Base-by-base conservation (phyloP, 1,284 basidiomycete species). In the Naganishia sp. region DNA sequence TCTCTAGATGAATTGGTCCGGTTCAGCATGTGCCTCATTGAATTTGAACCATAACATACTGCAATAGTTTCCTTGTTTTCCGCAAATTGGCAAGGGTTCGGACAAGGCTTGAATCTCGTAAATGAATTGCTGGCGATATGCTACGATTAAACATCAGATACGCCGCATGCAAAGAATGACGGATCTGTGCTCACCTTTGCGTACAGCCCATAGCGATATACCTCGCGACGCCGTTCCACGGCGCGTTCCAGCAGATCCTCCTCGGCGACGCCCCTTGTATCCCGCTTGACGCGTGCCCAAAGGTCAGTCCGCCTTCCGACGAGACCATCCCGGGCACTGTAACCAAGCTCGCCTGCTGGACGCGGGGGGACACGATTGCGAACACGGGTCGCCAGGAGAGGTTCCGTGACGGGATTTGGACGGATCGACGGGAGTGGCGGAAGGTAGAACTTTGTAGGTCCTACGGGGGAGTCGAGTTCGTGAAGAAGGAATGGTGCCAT, bases 121-220 rank as follows among this genome's bases (percentile, higher is more conserved):
- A 85, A 87, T 0, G 85, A 77, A 74, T 94, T 95, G 21, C 90
- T 90, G 5, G 90, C 90, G 64, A 94, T 86, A 74, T 95, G 92
- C 66, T 68, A 31, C 31, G 54, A 16, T 31, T 2, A 6, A 15
- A 15, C 2, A 18, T 28, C 28, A 28, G 28, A 28, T 28, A 28
- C 28, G 28, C 28, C 28, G 5, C 28, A 28, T 7, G 36, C 7
- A 39, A 7, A 3, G 7, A 10, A 39, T 39, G 7, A 9, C 2
- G 6, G 1, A 3, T 48, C 11, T 16, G 23, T 31, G 80, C 84
- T 64, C 69, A 90, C 91, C 83, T 92, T 93, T 7, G 87, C 90
- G 72, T 88, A 94, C 1, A 92, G 77, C 67, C 85, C 80, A 70
- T 90, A 85, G 49, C 85, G 81, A 76, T 94, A 94, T 28, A 94